Evolutionary conservation across 2,329 filamentous ascomycete genomes (phyloP).

Genomic region (Verticillium nubilum): DNA sequence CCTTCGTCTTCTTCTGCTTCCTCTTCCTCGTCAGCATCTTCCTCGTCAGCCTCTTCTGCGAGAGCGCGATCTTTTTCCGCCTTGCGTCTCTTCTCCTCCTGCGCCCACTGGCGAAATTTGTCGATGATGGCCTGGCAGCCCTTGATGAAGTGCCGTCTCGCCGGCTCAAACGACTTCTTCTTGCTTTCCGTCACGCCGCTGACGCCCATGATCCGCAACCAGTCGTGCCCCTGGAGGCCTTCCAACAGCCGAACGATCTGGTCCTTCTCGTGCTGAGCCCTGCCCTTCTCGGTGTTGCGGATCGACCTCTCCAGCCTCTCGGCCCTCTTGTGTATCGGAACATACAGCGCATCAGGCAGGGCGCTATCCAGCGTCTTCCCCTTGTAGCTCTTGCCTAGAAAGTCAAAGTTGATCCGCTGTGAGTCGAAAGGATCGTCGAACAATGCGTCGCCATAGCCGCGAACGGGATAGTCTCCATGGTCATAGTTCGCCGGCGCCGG

Average conservation of each 20-base stretch:
- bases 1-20: slow-evolving; percentile 16
- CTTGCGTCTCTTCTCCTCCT: slow-evolving; percentile 82
- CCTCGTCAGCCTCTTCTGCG: slow-evolving; percentile 39
- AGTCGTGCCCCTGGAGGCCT: slow-evolving; percentile 84
- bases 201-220: slow-evolving; percentile 88
- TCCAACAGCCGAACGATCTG: slow-evolving; percentile 65
- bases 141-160: slow-evolving; percentile 76
- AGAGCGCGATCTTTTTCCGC: slow-evolving; percentile 64
- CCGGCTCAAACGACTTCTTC: slow-evolving; percentile 81
- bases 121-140: slow-evolving; percentile 77
- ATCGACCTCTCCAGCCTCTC: slow-evolving; percentile 58
- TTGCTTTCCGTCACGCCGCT: slow-evolving; percentile 78
- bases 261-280: slow-evolving; percentile 62
- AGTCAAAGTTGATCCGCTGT: slow-evolving; percentile 50
- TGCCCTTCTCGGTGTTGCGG: slow-evolving; percentile 58
- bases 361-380: slow-evolving; percentile 36
- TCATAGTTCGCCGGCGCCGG: slow-evolving; percentile 10
- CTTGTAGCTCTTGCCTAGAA: slow-evolving; percentile 41
- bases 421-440: slow-evolving; percentile 53
- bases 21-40: slow-evolving; percentile 30
- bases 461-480: slow-evolving; percentile 31
- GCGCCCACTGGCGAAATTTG: slow-evolving; percentile 83
- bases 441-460: slow-evolving; percentile 49
- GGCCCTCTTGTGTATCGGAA: slow-evolving; percentile 50
- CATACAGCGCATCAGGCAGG: slow-evolving; percentile 49